phyloP scores from a whole-genome alignment of 2,329 filamentous ascomycete species.

The Niveomyces coronatus region DNA sequence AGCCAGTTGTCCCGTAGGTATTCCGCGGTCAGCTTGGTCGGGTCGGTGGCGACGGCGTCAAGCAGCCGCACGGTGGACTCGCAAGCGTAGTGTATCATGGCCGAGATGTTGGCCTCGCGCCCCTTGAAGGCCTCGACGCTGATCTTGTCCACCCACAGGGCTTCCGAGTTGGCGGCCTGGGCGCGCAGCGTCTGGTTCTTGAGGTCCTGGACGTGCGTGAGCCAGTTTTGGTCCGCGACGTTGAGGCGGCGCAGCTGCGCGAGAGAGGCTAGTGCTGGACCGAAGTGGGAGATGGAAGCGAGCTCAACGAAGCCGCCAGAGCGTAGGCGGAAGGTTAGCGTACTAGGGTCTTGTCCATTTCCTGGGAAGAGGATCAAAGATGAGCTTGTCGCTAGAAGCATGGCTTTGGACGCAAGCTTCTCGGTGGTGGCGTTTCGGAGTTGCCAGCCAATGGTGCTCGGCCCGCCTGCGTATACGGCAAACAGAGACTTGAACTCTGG shows the following conservation, averaged over 20 bases:
- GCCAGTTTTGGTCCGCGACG: background rate
- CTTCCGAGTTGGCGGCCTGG: background rate
- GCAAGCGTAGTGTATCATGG: background rate
- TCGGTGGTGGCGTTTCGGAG: background rate
- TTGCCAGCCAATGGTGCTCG: background rate
- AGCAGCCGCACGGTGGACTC: background rate
- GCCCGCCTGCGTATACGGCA: background rate
- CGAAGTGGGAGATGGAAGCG: background rate
- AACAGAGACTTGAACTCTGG: no score
- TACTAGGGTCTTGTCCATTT: background rate
- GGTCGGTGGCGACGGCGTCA: background rate
- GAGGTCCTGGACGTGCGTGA: background rate
- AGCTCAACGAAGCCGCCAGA: background rate
- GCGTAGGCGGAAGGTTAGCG: background rate
- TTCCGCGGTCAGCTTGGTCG: constrained; percentile 2
- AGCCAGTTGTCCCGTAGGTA: constrained; percentile 6
- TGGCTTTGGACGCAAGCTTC: background rate
- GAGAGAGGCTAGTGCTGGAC: background rate
- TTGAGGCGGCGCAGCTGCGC: background rate
- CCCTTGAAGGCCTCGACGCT: background rate
- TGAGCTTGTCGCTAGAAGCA: background rate
- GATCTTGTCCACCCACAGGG: background rate
- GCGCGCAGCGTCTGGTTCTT: background rate
- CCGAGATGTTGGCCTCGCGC: background rate
- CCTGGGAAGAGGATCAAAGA: background rate